Base-by-base conservation (phyloP, 768 basidiomycete species). In the Boletus insuetus region DNA sequence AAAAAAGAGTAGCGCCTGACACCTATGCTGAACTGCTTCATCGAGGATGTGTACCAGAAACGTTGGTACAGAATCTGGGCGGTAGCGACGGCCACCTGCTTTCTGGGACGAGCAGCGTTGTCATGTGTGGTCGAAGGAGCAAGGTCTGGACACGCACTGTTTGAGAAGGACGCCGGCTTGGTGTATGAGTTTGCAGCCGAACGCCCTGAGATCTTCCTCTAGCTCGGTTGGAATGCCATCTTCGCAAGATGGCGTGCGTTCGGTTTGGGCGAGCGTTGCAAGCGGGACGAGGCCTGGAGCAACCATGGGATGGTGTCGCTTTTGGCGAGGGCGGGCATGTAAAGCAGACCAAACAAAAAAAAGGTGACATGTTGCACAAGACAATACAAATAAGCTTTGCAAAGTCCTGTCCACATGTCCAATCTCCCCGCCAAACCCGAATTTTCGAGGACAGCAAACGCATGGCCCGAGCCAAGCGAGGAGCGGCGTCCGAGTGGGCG, bases 31-130 rank as follows among this genome's bases (percentile, higher is more conserved):
- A 94, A 99, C 52, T 94, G 91, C 69, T 90, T 90, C 86, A 99
- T 85, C 9, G 94, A 96, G 5, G 88, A 87, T 17, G 96, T 91
- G 73, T 83, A 98, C 90, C 90, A 98, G 77, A 99, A 99, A 34
- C 96, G 79, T 59, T 99, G 97, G 69, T 95, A 96, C 2, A 99
- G 75, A 32, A 98, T 92, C 69, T 98, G 95, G 0, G 97, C 97
- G 1, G 95, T 92, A 7, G 97, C 94, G 50, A 98, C 90, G 14
- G 95, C 95, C 29, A 97, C 95, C 69, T 99, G 97, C 60, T 98
- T 97, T 73, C 89, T 91, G 70, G 59, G 11, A 29, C 24, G 47
- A 19, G 42, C 37, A 31, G 35, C 45, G 51, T 20, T 20, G 47
- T 64, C 24, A 64, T 39, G 53, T 35, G 43, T 29, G 42, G 22